These are phyloP conservation scores for Pythium guiyangense DNA, from an alignment of 352 stramenopile species.

Conservation along the genomic window DNA sequence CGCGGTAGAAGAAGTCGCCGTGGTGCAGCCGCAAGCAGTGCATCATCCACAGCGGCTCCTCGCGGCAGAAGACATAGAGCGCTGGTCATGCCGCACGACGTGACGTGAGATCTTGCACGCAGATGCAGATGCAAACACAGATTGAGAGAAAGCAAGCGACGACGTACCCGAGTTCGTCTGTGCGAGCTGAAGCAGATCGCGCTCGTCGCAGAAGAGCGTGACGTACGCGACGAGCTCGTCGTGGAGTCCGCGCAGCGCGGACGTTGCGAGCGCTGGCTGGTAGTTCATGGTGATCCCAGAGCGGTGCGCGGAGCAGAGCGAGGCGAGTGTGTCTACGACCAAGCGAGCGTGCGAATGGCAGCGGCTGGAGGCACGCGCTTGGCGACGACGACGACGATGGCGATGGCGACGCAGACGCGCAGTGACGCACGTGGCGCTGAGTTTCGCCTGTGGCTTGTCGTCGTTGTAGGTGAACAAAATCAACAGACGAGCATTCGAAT, in stretches of 20 bases:
- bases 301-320: neutral
- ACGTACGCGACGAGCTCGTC: conserved; percentile 79
- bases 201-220: conserved; percentile 60
- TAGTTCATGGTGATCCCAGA: conserved; percentile 24
- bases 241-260: conserved; percentile 55
- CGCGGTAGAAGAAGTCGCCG: conserved; percentile 60
- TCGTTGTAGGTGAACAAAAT: neutral
- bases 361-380: neutral
- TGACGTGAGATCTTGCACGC: too few relatives aligned
- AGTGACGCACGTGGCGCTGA: neutral
- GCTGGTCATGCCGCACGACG: conserved; percentile 20
- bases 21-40: conserved; percentile 67
- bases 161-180: conserved; percentile 68
- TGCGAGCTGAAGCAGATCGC: conserved; percentile 57
- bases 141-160: neutral
- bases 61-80: conserved; percentile 76
- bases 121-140: neutral
- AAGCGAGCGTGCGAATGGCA: neutral
- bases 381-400: neutral
- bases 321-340: neutral
- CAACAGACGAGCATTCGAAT: neutral
- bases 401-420: conserved; percentile 1
- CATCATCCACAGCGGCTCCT: conserved; percentile 82
- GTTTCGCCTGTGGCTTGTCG: too few relatives aligned
- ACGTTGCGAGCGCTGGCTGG: conserved; percentile 52